These are phyloP conservation scores for Pythium oligandrum DNA, from an alignment of 352 stramenopile genomes.

Conservation along the genomic window DNA sequence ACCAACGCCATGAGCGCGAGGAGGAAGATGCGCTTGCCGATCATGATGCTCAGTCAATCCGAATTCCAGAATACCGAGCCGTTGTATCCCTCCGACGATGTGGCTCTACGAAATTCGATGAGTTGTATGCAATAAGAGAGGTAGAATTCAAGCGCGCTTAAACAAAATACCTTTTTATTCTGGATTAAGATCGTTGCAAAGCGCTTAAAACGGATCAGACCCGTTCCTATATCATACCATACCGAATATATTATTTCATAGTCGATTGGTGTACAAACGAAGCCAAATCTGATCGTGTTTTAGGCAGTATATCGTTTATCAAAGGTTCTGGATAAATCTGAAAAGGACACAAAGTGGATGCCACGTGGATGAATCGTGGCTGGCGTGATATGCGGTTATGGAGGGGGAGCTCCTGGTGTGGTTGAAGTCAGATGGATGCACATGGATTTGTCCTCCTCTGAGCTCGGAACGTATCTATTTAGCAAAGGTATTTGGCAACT, in stretches of 20 bases:
- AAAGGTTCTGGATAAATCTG: constrained; percentile 12
- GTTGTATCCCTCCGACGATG: constrained; percentile 11
- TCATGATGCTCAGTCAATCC: constrained; percentile 32
- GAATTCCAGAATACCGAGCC: constrained; percentile 23
- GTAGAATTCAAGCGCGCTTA: constrained; percentile 21
- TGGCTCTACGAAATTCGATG: neutral
- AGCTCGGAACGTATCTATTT: no score
- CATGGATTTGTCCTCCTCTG: no score
- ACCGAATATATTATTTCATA: no score
- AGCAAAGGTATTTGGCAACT: neutral
- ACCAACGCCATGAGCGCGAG: constrained; percentile 67
- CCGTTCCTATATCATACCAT: no score
- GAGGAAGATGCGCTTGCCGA: constrained; percentile 50
- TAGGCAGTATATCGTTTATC: constrained; percentile 3
- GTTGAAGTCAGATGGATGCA: no score
- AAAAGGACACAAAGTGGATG: constrained; percentile 19
- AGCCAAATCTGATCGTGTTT: no score
- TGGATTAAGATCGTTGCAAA: constrained; percentile 1
- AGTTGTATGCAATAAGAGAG: constrained; percentile 13
- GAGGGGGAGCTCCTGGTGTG: neutral
- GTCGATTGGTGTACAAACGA: no score
- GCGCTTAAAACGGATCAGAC: no score
- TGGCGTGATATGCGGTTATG: constrained; percentile 8
- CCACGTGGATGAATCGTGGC: constrained; percentile 25
- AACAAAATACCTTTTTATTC: constrained; percentile 3